Conservation (phyloP, 2,329 filamentous ascomycete genomes). For the Aspergillus calidoustus region DNA sequence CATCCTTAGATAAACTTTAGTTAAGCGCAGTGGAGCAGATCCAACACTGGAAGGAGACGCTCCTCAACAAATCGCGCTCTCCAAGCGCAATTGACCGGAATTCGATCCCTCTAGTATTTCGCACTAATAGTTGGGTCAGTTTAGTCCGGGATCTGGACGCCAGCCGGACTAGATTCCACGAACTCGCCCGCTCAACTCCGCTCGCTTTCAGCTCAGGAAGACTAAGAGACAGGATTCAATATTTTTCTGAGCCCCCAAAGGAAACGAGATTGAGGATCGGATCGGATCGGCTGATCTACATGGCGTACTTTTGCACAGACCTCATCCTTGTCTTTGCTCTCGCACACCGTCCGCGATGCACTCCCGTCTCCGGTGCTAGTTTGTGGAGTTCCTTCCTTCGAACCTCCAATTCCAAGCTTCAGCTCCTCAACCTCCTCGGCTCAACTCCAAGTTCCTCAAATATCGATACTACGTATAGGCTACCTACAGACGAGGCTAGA, state of each 20-base stretch:
- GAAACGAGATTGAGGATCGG: background rate
- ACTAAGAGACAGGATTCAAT: background rate
- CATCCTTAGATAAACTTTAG: background rate
- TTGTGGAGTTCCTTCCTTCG: background rate
- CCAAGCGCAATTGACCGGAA: background rate
- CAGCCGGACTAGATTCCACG: background rate
- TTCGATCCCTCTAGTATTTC: background rate
- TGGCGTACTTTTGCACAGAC: constrained; percentile 1
- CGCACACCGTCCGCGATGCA: background rate
- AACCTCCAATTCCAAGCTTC: background rate
- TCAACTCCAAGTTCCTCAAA: background rate
- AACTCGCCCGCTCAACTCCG: background rate
- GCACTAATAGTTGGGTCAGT: background rate
- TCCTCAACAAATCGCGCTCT: background rate
- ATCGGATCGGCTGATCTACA: constrained; percentile 4
- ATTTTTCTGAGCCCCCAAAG: background rate
- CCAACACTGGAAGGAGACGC: background rate
- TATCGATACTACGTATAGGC: background rate
- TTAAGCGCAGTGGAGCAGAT: background rate
- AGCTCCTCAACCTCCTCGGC: background rate
- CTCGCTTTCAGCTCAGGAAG: background rate
- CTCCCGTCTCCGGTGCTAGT: background rate
- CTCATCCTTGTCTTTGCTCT: background rate
- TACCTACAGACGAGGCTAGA: background rate
- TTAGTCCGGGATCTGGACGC: background rate